These are phyloP conservation scores for Aphanomyces stellatus DNA, from an alignment of 352 stramenopile genomes.

Conservation along the genomic window DNA sequence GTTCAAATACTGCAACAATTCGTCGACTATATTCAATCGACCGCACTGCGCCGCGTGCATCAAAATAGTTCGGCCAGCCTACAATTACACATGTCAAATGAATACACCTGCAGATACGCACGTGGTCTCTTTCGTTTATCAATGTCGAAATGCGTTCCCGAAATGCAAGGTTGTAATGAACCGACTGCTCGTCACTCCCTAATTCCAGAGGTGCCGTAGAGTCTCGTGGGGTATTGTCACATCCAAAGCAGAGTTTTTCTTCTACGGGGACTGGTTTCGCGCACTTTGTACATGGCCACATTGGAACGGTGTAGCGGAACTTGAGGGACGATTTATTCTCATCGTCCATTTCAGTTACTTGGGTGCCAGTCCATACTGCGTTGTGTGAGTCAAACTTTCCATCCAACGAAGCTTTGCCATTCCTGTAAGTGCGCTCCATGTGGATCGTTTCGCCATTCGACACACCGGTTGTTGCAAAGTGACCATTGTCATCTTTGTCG, in stretches of 20 bases:
- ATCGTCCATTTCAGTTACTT: neutral
- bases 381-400: neutral
- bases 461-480: neutral
- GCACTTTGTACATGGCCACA: neutral
- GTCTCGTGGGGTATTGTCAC: neutral
- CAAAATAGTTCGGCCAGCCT: neutral
- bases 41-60: neutral
- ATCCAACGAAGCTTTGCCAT: neutral
- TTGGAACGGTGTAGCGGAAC: neutral
- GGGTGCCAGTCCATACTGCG: neutral
- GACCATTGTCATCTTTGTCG: neutral
- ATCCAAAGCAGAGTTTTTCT: neutral
- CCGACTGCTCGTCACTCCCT: no score
- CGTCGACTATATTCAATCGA: no score
- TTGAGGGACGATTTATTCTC: neutral
- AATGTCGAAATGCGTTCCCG: neutral
- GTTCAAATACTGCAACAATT: no score
- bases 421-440: neutral
- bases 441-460: neutral
- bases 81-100: no score
- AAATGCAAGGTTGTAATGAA: no score
- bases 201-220: neutral
- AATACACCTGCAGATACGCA: no score
- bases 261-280: neutral
- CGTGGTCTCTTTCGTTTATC: neutral